phyloP scores from a whole-genome alignment of 257 asterid species.

The Ophiorrhiza pumila region DNA sequence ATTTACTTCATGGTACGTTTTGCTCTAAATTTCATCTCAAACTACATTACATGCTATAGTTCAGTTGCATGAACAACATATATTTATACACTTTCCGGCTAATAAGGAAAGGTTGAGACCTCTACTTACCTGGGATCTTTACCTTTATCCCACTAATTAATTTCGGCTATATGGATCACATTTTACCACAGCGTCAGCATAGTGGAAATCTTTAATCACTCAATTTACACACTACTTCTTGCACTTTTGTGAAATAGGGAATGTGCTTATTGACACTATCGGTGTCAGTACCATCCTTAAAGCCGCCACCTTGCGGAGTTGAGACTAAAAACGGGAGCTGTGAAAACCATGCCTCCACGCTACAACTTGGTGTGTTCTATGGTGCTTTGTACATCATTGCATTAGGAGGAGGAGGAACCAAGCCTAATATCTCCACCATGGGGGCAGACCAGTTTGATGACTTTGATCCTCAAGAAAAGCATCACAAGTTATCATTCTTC shows the following conservation, averaged over 20 bases:
- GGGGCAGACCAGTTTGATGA: constrained; percentile 78
- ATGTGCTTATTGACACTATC: constrained; percentile 54
- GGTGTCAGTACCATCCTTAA: constrained; percentile 41
- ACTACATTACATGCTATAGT: background rate
- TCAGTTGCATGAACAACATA: background rate
- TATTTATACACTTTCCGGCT: too few relatives aligned
- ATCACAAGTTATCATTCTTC: constrained; percentile 65
- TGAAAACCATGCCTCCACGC: constrained; percentile 32
- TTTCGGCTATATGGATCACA: too few relatives aligned
- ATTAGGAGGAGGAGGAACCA: constrained; percentile 72
- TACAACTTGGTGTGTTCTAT: constrained; percentile 47
- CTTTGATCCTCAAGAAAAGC: constrained; percentile 50
- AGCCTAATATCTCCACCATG: constrained; percentile 77
- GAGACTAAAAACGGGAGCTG: constrained; percentile 35
- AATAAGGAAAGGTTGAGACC: too few relatives aligned
- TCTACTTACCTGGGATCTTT: too few relatives aligned
- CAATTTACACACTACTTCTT: too few relatives aligned
- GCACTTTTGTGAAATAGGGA: constrained; percentile 36
- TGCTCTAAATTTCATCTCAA: background rate
- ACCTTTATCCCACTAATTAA: too few relatives aligned
- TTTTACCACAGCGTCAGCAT: too few relatives aligned
- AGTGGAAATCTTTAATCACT: too few relatives aligned
- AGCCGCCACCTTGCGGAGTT: constrained; percentile 49
- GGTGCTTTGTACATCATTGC: constrained; percentile 58
- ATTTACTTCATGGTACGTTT: constrained; percentile 48